Conservation (phyloP, 2,329 filamentous ascomycete genomes). For the Stachybotrys chartarum region DNA sequence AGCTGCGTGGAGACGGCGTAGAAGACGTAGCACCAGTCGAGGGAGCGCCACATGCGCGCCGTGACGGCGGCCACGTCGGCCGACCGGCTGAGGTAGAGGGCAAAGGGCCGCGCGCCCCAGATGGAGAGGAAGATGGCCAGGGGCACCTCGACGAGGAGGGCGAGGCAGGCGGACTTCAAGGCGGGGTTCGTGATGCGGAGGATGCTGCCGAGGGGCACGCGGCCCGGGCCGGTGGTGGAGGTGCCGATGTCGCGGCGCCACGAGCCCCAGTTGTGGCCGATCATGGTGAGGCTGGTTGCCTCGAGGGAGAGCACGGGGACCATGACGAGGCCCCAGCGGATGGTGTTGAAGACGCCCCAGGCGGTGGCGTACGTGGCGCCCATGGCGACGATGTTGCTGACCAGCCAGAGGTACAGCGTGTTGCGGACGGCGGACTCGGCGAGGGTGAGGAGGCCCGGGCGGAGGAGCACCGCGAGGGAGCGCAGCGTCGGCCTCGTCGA, state of each 20-base stretch:
- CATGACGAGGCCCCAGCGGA: slow-evolving; percentile 69
- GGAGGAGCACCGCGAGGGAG: slow-evolving; percentile 42
- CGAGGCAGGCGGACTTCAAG: slow-evolving; percentile 42
- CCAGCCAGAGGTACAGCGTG: slow-evolving; percentile 63
- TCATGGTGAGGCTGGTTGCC: slow-evolving; percentile 55
- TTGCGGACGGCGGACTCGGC: slow-evolving; percentile 61
- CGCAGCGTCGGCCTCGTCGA: slow-evolving; percentile 27
- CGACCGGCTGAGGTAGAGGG: slow-evolving; percentile 52
- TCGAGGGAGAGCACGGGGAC: slow-evolving; percentile 63
- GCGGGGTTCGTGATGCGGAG: slow-evolving; percentile 43
- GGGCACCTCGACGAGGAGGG: slow-evolving; percentile 51
- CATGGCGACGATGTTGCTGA: slow-evolving; percentile 56
- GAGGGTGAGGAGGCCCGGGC: slow-evolving; percentile 54
- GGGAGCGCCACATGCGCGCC: slow-evolving; percentile 56
- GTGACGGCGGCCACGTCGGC: slow-evolving; percentile 52
- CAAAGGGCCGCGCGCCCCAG: slow-evolving; percentile 53
- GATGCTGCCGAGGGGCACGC: slow-evolving; percentile 8
- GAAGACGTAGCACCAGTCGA: slow-evolving; percentile 63
- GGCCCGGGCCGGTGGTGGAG: slow-evolving; percentile 7
- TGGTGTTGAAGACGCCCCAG: slow-evolving; percentile 69
- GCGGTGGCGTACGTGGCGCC: slow-evolving; percentile 61
- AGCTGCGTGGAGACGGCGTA: slow-evolving; percentile 61
- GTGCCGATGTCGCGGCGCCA: slow-evolving; percentile 27
- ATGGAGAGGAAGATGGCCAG: slow-evolving; percentile 56
- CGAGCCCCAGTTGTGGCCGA: slow-evolving; percentile 59